Evolutionary conservation across 768 basidiomycete species (phyloP).

Genomic region (Porphyrellus cyaneotinctus): DNA sequence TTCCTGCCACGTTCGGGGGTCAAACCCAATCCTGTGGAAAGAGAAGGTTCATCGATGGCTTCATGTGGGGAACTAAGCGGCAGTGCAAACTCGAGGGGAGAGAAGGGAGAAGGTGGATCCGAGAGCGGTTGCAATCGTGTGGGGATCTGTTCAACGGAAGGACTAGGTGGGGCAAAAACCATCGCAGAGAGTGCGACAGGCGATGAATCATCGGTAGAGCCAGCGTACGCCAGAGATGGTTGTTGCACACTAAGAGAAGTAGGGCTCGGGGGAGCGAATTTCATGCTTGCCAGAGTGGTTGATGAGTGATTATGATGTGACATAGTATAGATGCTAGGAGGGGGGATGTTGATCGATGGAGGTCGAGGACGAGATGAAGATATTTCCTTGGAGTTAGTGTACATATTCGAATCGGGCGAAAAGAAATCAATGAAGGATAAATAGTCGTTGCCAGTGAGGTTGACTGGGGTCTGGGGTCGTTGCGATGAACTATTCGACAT

Average conservation of each 20-base stretch:
- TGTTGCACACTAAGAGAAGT: constrained; percentile 2
- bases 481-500: constrained; percentile 18
- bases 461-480: constrained; percentile 19
- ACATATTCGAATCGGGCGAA: constrained; percentile 22
- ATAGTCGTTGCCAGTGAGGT: constrained; percentile 31
- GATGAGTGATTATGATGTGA: constrained; percentile 17
- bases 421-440: constrained; percentile 48
- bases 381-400: neutral
- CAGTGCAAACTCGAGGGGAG: constrained; percentile 30
- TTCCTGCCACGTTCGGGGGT: constrained; percentile 34
- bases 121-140: constrained; percentile 16
- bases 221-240: constrained; percentile 9
- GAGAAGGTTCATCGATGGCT: constrained; percentile 35
- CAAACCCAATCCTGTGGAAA: constrained; percentile 47
- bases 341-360: constrained; percentile 18
- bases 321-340: constrained; percentile 18
- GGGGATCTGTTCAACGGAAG: constrained; percentile 10
- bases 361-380: constrained; percentile 14
- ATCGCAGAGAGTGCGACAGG: constrained; percentile 27
- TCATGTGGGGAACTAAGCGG: constrained; percentile 8
- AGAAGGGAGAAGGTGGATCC: constrained; percentile 27
- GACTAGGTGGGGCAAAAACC: constrained; percentile 29
- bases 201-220: constrained; percentile 10
- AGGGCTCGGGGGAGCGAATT: constrained; percentile 31
- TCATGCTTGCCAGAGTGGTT: constrained; percentile 30